Evolutionary conservation across 1,284 basidiomycete species (phyloP), one percentile per base, ranked within the genome.

Genomic region (Neonothopanus nambi): DNA sequence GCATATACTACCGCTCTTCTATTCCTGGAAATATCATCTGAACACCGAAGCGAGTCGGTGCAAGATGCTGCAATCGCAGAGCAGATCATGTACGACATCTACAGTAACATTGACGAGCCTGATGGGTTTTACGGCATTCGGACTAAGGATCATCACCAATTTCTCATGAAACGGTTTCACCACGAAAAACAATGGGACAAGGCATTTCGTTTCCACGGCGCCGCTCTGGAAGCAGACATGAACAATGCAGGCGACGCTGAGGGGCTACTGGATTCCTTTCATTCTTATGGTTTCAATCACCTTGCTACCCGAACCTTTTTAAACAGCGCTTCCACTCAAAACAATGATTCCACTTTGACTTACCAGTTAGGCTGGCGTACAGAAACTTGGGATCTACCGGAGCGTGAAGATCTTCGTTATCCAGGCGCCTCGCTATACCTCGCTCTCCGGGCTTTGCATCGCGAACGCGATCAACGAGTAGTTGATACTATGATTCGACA

Each of bases 121-220:
- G 96, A 99, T 63, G 94, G 96, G 1, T 99, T 99, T 67, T 99
- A 99, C 68, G 94, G 93, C 1, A 93, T 98, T 57, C 79, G 86
- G 57, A 81, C 85, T n/a, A 68, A 75, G 20, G 84, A 98, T 63
- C 79, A 92, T 12, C 80, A 83, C 24, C 79, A 84, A 39, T 89
- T 94, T 54, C 78, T 98, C 33, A 77, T 95, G 40, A 88, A 85
- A 57, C 84, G 93, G 3, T 87, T 96, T 55, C 89, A 93, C 61
- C 96, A 99, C 62, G 97, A 99, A 67, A 81, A 85, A 11, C 87
- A 95, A 63, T 97, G 95, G 88, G 85, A 89, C 36, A 89, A 89
- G 62, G 93, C 95, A 0, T 93, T 99, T 61, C 84, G 83, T 37
- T 91, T 94, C 61, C 91, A 97, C 60, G 93, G 93, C 11, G 93